Evolutionary conservation across 371 early-diverging fungal genomes (phyloP).

Genomic region (Rhizomucor miehei): DNA sequence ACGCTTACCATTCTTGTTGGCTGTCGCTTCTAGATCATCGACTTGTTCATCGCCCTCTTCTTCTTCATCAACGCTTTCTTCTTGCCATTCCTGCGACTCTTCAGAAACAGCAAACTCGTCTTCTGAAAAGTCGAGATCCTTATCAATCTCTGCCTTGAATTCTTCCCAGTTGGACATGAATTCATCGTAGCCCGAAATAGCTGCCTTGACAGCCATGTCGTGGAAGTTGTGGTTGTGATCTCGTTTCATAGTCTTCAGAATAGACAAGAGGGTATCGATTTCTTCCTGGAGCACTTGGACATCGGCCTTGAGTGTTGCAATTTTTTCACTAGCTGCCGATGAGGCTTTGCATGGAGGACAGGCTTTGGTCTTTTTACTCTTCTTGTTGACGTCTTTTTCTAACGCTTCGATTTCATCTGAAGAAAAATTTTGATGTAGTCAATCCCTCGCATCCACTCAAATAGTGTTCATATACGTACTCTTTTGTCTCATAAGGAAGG

Average conservation of each 20-base stretch:
- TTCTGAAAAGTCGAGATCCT: constrained; percentile 16
- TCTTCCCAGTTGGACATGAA: constrained; percentile 40
- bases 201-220: constrained; percentile 70
- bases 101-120: constrained; percentile 2
- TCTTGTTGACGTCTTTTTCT: constrained; percentile 16
- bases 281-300: constrained; percentile 32
- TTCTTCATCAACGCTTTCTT: constrained; percentile 8
- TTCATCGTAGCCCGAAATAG: constrained; percentile 61
- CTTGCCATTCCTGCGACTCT: no score
- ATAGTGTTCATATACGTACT: background rate
- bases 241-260: constrained; percentile 60
- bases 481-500: constrained; percentile 23
- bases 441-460: no score
- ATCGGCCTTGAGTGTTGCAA: constrained; percentile 31
- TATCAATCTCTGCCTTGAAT: constrained; percentile 22
- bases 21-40: constrained; percentile 4
- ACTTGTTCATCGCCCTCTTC: constrained; percentile 14
- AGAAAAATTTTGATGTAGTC: no score
- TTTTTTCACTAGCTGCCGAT: constrained; percentile 4
- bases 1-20: constrained; percentile 15
- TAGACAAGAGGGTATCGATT: constrained; percentile 32
- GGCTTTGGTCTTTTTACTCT: constrained; percentile 5
- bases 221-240: constrained; percentile 77
- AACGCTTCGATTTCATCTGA: constrained; percentile 25
- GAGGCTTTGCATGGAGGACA: constrained; percentile 13